Base-by-base conservation (phyloP, 2,329 filamentous ascomycete genomes). In the Claviceps arundinis region DNA sequence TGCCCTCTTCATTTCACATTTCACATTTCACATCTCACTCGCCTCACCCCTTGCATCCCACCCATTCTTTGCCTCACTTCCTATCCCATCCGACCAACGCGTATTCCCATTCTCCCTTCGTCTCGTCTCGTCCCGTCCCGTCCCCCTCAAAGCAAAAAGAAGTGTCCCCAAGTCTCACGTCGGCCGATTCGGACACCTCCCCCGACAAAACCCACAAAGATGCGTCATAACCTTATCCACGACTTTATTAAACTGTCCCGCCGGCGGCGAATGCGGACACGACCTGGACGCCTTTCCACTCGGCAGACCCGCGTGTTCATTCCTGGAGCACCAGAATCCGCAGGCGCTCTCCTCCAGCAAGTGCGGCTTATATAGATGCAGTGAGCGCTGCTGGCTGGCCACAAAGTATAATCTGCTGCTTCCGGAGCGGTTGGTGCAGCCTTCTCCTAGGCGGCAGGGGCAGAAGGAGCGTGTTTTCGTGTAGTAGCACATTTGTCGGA, bases 401-500 rank as follows among this genome's bases (percentile, higher is more conserved):
- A 52, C 11, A 11, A 48, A 48, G 9, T 26, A 34, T 34, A 40
- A 16, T 14, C 24, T 41, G 8, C 44, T 19, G 34, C 8, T 17
- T 4, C 11, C 5, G 5, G 50, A 19, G 37, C 51, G 44, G 24
- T 34, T 14, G 14, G 47, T 42, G 47, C 51, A 52, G 42, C 48
- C 16, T 37, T 13, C 14, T 40, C 42, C 34, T 3, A 52, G 11
- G 37, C 37, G 19, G 41, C 52, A 55, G 26, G 43, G 43, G 50
- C 51, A 51, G 22, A 19, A 48, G 14, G 48, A 30, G 34, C 50
- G 43, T 38, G 52, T 43, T 40, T 49, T 42, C 11, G 34, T 46
- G 47, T n/a, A 52, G 46, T 47, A 26, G 49, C 48, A 53, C 48
- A 50, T 53, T 47, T 40, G 14, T 30, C 30, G 2, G 2, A 8